Evolutionary conservation across 2,329 filamentous ascomycete species (phyloP).

Genomic region (Ceratocystis lukuohia): DNA sequence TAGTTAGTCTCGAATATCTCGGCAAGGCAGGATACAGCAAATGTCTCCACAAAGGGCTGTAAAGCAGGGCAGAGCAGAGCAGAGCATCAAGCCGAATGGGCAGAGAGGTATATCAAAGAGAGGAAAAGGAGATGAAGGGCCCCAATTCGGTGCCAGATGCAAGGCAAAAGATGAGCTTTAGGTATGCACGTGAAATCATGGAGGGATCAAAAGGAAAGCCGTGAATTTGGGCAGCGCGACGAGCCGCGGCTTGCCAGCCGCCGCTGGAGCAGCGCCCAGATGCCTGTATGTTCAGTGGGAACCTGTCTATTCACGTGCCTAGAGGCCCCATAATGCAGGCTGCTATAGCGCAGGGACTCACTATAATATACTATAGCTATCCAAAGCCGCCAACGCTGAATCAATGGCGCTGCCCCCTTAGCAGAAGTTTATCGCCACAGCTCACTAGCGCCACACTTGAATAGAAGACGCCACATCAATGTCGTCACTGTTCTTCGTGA

Average conservation of each 20-base stretch:
- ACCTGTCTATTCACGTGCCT: no score
- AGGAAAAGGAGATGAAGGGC: not conserved
- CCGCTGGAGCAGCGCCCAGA: not conserved
- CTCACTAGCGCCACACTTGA: not conserved
- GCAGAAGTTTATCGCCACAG: not conserved
- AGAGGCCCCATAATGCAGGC: no score
- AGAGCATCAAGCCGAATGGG: not conserved
- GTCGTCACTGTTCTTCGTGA: slow-evolving; percentile 1
- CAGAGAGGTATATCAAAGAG: not conserved
- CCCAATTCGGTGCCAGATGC: not conserved
- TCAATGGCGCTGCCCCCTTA: no score
- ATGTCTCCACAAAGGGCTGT: no score
- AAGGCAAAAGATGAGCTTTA: not conserved
- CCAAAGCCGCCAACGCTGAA: no score
- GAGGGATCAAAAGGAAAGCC: not conserved
- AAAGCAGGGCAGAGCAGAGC: not conserved
- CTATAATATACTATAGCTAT: not conserved
- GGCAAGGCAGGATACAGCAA: not conserved
- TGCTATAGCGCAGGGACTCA: not conserved
- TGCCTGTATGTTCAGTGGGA: not conserved
- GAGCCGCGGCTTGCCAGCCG: not conserved
- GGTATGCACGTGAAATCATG: slow-evolving; percentile 5
- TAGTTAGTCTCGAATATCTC: not conserved
- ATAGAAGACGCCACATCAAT: not conserved
- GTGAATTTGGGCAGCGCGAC: not conserved